Evolutionary conservation across 257 asterid genomes (phyloP).

Genomic region (Solanum chaucha): DNA sequence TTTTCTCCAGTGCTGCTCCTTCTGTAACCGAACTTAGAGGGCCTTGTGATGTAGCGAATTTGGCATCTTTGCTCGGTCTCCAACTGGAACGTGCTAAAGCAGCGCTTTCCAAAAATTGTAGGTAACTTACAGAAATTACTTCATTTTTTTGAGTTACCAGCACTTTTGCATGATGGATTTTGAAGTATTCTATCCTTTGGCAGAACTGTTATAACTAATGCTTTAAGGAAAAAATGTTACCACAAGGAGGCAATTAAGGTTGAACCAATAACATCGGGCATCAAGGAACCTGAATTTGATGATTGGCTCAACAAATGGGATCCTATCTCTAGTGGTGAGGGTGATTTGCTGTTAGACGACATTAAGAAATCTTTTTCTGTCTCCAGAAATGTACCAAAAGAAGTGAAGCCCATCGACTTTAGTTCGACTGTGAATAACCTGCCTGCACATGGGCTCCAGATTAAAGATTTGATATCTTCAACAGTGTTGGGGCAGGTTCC

Average conservation of each 20-base stretch:
- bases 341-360: constrained; percentile 77
- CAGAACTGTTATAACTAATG: constrained; percentile 67
- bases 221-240: constrained; percentile 56
- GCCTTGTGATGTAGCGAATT: constrained; percentile 76
- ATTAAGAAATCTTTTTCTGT: constrained; percentile 58
- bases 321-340: constrained; percentile 93
- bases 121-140: constrained; percentile 29
- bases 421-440: constrained; percentile 43
- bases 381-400: constrained; percentile 22
- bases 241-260: constrained; percentile 71
- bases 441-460: constrained; percentile 60
- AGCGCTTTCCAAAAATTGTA: constrained; percentile 77
- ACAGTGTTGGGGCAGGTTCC: constrained; percentile 9
- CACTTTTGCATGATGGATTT: not conserved
- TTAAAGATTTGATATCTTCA: constrained; percentile 32
- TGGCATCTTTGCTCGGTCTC: constrained; percentile 61
- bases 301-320: constrained; percentile 89
- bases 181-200: constrained; percentile 1
- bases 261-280: constrained; percentile 47
- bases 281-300: constrained; percentile 21
- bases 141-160: not conserved
- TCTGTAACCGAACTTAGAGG: constrained; percentile 77
- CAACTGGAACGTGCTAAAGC: constrained; percentile 68
- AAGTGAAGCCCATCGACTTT: constrained; percentile 41
- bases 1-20: constrained; percentile 68